Evolutionary conservation across 495 filamentous ascomycete genomes (phyloP).

Genomic region (Entonaema liquescens): DNA sequence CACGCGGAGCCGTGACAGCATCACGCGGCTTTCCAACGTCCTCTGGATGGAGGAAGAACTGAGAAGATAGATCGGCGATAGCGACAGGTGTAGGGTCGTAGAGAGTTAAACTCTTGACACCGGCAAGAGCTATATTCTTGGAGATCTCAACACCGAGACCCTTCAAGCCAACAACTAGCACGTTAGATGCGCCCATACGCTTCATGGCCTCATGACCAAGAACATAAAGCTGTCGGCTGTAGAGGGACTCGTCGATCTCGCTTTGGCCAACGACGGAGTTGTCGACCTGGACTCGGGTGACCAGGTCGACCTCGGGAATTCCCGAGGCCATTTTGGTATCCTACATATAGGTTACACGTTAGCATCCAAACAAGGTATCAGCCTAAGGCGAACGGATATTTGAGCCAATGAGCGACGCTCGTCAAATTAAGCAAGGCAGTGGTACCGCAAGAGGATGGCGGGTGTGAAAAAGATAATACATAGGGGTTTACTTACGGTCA

Average conservation of each 20-base stretch:
- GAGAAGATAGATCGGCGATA: slow-evolving; percentile 88
- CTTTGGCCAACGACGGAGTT: slow-evolving; percentile 60
- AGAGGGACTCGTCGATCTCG: slow-evolving; percentile 96
- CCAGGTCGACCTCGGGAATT: slow-evolving; percentile 64
- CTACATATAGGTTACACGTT: slow-evolving; percentile 40
- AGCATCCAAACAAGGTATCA: neutral
- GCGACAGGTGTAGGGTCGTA: slow-evolving; percentile 82
- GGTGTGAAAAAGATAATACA: neutral
- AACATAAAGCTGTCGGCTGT: slow-evolving; percentile 97
- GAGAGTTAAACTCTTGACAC: slow-evolving; percentile 83
- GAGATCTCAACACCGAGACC: slow-evolving; percentile 98
- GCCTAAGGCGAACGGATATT: neutral
- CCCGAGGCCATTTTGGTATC: slow-evolving; percentile 52
- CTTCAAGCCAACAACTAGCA: slow-evolving; percentile 90
- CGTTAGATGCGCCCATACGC: slow-evolving; percentile 95
- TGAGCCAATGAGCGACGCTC: neutral
- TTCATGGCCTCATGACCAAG: slow-evolving; percentile 99
- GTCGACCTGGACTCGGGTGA: slow-evolving; percentile 86
- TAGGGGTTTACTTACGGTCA: slow-evolving; percentile 71
- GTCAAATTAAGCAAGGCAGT: neutral
- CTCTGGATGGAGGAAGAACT: slow-evolving; percentile 90
- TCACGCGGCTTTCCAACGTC: slow-evolving; percentile 95
- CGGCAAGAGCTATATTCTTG: slow-evolving; percentile 98
- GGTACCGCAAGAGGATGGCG: slow-evolving; percentile 1
- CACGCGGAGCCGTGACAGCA: slow-evolving; percentile 82